A percentile compares a stretch with the other conserved stretches of the same genome.
phyloP scores from a whole-genome alignment of 1,284 basidiomycete species.

The Naganishia albida region DNA sequence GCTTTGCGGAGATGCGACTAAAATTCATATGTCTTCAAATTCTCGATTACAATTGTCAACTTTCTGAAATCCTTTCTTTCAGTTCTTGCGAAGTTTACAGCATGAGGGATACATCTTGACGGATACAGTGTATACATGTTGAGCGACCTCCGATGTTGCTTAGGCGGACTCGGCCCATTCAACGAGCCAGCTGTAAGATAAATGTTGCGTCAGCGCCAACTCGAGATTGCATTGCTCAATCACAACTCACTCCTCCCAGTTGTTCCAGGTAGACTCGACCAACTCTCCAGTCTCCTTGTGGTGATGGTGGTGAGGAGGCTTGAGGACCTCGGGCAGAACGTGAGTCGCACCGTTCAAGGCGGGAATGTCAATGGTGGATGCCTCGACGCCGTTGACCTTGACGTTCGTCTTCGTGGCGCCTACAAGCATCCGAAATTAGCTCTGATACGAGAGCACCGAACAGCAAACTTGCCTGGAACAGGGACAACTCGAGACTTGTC shows the following conservation, averaged over 20 bases:
- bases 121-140: slow-evolving; percentile 1
- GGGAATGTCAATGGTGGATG: slow-evolving; percentile 60
- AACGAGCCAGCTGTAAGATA: slow-evolving; percentile 39
- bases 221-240: neutral
- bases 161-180: slow-evolving; percentile 40
- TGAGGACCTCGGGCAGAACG: slow-evolving; percentile 59
- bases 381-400: slow-evolving; percentile 60
- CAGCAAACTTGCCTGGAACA: slow-evolving; percentile 43
- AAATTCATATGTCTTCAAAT: too few species aligned
- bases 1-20: too few species aligned
- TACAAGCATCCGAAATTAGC: slow-evolving; percentile 29
- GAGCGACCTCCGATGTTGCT: neutral
- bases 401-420: slow-evolving; percentile 58
- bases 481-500: slow-evolving; percentile 58
- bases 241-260: slow-evolving; percentile 62
- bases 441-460: neutral
- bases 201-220: neutral
- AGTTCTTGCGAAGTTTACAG: neutral
- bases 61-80: too few species aligned
- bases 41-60: too few species aligned
- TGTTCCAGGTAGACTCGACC: slow-evolving; percentile 58
- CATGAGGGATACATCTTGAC: neutral
- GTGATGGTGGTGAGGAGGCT: slow-evolving; percentile 56
- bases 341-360: slow-evolving; percentile 67
- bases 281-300: slow-evolving; percentile 44